phyloP scores from a whole-genome alignment of 805 yeast genomes.

The Peterozyma xylosa region DNA sequence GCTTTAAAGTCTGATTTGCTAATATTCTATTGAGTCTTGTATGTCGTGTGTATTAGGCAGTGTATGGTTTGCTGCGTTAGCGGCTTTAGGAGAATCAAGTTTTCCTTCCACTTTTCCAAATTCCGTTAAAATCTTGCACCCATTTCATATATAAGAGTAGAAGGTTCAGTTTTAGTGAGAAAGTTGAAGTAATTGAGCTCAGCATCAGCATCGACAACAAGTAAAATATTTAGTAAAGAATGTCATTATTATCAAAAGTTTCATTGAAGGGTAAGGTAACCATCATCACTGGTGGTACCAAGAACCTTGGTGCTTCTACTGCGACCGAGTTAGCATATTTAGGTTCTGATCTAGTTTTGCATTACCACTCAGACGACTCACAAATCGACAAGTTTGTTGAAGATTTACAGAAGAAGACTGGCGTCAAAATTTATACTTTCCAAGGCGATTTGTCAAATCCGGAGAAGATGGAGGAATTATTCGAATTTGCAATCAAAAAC shows the following conservation, averaged over 20 bases:
- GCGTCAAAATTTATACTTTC: conserved; percentile 31
- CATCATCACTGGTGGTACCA: conserved; percentile 53
- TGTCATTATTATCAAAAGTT: conserved; percentile 9
- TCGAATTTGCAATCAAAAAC: conserved; percentile 32
- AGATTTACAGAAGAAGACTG: conserved; percentile 26
- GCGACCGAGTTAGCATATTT: conserved; percentile 46
- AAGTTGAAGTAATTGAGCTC: too few relatives aligned
- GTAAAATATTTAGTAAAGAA: not conserved
- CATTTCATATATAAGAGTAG: too few relatives aligned
- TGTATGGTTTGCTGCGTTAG: too few relatives aligned
- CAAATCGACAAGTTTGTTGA: conserved; percentile 28
- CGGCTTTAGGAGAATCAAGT: too few relatives aligned
- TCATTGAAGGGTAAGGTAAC: conserved; percentile 41
- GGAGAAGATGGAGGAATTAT: conserved; percentile 33
- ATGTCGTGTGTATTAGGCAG: too few relatives aligned
- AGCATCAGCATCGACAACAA: too few relatives aligned
- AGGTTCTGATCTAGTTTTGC: conserved; percentile 48
- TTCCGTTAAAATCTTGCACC: too few relatives aligned
- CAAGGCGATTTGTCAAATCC: conserved; percentile 37
- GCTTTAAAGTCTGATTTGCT: too few relatives aligned
- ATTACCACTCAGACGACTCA: conserved; percentile 41
- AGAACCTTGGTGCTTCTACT: conserved; percentile 50
- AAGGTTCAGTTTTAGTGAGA: too few relatives aligned
- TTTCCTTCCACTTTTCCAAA: too few relatives aligned
- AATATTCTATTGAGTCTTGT: too few relatives aligned